Percentiles rank a stretch among this genome's conserved stretches.
phyloP scores from a whole-genome alignment of 176 grass and related monocot genomes.

The sorghum (Sorghum bicolor) region DNA sequence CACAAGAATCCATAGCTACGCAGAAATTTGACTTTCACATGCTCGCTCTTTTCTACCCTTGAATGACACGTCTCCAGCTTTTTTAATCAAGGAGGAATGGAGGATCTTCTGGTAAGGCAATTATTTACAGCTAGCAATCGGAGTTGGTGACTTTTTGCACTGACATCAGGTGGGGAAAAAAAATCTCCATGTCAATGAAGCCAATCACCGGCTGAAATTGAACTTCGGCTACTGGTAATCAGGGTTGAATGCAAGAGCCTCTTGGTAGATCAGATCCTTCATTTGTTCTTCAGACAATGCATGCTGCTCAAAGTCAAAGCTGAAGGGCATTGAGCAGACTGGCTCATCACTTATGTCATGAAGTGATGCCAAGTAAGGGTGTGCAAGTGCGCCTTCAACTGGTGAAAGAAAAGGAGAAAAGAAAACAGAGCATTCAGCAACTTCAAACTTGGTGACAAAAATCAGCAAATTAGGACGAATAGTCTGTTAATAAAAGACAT shows the following conservation, averaged over 20 bases:
- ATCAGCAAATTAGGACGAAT: not conserved
- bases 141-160: slow-evolving; percentile 18
- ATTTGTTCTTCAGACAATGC: slow-evolving; percentile 94
- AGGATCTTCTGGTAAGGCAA: slow-evolving; percentile 37
- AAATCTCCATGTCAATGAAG: slow-evolving; percentile 36
- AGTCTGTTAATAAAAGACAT: not conserved
- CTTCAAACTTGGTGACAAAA: not conserved
- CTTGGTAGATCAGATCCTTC: slow-evolving; percentile 95
- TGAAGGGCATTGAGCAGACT: slow-evolving; percentile 68
- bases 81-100: slow-evolving; percentile 31
- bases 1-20: slow-evolving; percentile 31
- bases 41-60: slow-evolving; percentile 33
- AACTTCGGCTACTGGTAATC: slow-evolving; percentile 59
- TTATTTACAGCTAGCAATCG: slow-evolving; percentile 54
- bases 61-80: slow-evolving; percentile 25
- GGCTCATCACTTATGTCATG: slow-evolving; percentile 96
- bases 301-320: slow-evolving; percentile 96
- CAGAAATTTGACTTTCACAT: slow-evolving; percentile 30
- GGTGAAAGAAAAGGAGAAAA: slow-evolving; percentile 1
- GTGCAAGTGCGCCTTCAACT: slow-evolving; percentile 97
- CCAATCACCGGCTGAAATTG: not conserved
- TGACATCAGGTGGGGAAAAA: not conserved
- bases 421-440: slow-evolving; percentile 15
- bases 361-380: slow-evolving; percentile 89
- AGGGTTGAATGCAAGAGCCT: slow-evolving; percentile 86